These are phyloP conservation scores for Eragrostis nindensis DNA, from an alignment of 176 grass and related monocot species.

Conservation along the genomic window DNA sequence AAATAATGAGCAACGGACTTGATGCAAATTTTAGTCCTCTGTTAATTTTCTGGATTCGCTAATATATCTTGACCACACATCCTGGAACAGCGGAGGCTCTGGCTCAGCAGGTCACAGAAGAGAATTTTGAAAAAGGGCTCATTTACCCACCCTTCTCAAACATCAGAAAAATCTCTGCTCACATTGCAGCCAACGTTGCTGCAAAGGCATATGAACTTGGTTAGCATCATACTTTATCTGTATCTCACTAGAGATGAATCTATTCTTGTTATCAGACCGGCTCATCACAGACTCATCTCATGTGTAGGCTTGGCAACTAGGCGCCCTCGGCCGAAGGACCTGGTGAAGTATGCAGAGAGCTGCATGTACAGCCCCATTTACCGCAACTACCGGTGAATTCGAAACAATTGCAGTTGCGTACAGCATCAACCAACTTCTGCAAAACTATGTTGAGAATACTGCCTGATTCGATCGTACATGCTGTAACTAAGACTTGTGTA, in stretches of 20 bases:
- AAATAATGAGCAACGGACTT: not conserved
- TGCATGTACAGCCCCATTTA: slow-evolving; percentile 87
- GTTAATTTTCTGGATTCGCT: not conserved
- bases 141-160: slow-evolving; percentile 90
- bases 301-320: slow-evolving; percentile 62
- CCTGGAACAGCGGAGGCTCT: slow-evolving; percentile 76
- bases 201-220: slow-evolving; percentile 92
- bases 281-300: slow-evolving; percentile 21
- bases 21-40: not conserved
- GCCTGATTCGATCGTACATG: not conserved
- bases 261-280: not conserved
- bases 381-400: slow-evolving; percentile 63
- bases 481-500: not conserved
- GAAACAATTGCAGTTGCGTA: slow-evolving; percentile 12
- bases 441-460: slow-evolving; percentile 9
- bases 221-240: slow-evolving; percentile 15
- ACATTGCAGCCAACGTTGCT: slow-evolving; percentile 82
- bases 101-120: slow-evolving; percentile 72
- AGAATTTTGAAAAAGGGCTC: slow-evolving; percentile 71
- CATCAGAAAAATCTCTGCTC: slow-evolving; percentile 86
- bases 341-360: slow-evolving; percentile 81
- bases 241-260: not conserved
- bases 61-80: not conserved
- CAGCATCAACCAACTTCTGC: not conserved
- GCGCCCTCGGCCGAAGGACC: slow-evolving; percentile 65